Conservation (phyloP, 2,329 filamentous ascomycete species). For the Rutstroemia sp. region DNA sequence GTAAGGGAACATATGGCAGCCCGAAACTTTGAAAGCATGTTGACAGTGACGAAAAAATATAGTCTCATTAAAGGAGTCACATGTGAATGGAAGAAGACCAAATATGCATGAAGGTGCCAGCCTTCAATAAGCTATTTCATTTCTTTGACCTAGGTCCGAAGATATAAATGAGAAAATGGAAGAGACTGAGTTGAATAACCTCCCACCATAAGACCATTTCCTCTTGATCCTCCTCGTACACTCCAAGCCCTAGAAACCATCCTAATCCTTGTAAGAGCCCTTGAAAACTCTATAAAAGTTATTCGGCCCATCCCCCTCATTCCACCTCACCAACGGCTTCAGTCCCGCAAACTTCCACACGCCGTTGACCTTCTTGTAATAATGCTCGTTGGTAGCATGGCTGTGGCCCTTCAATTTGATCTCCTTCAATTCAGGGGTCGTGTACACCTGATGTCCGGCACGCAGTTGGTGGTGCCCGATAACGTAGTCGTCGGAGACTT, state of each 20-base stretch:
- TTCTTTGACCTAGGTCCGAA: too few species aligned
- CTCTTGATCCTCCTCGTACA: not conserved
- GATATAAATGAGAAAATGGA: too few species aligned
- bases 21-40: too few species aligned
- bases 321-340: slow-evolving; percentile 24
- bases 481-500: slow-evolving; percentile 49
- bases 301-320: slow-evolving; percentile 16
- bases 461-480: slow-evolving; percentile 37
- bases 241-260: not conserved
- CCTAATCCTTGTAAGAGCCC: slow-evolving; percentile 13
- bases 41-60: too few species aligned
- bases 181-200: too few species aligned
- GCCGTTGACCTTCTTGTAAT: slow-evolving; percentile 23
- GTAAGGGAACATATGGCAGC: too few species aligned
- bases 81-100: too few species aligned
- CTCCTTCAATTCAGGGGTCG: slow-evolving; percentile 12
- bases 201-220: too few species aligned
- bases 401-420: slow-evolving; percentile 22
- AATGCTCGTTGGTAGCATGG: slow-evolving; percentile 24
- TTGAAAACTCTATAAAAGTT: slow-evolving; percentile 26
- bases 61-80: too few species aligned
- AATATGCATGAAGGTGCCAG: too few species aligned
- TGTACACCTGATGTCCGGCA: slow-evolving; percentile 21
- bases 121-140: too few species aligned
- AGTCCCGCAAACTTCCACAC: slow-evolving; percentile 27